Evolutionary conservation across 371 early-diverging fungal genomes (phyloP).

Genomic region (Lichtheimia ramosa): DNA sequence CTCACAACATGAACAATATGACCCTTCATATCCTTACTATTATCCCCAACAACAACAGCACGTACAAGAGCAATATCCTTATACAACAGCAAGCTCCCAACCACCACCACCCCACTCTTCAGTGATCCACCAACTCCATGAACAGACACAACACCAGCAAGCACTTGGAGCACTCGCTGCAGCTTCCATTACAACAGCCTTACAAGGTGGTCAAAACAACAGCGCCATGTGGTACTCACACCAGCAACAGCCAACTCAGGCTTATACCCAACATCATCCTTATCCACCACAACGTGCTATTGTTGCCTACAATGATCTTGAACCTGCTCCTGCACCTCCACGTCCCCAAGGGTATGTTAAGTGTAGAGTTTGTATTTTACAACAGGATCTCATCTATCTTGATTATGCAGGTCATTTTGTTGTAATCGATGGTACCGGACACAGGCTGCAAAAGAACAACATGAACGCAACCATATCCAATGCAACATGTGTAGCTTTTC

Average conservation of each 20-base stretch:
- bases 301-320: slow-evolving; percentile 13
- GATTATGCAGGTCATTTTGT: slow-evolving; percentile 13
- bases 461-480: slow-evolving; percentile 32
- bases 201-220: slow-evolving; percentile 2
- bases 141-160: slow-evolving; percentile 33
- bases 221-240: not conserved
- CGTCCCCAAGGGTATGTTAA: not conserved
- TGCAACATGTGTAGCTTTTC: slow-evolving; percentile 32
- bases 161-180: slow-evolving; percentile 26
- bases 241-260: slow-evolving; percentile 1
- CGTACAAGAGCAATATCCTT: slow-evolving; percentile 5
- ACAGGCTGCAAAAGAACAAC: slow-evolving; percentile 25
- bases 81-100: not conserved
- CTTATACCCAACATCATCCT: not conserved
- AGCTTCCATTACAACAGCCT: slow-evolving; percentile 23
- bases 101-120: not conserved
- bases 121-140: slow-evolving; percentile 26
- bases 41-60: slow-evolving; percentile 5
- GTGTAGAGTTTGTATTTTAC: not conserved
- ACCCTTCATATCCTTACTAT: not conserved
- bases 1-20: no score
- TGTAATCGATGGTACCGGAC: slow-evolving; percentile 31
- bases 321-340: slow-evolving; percentile 2
- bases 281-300: not conserved
- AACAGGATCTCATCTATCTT: not conserved